phyloP scores from a whole-genome alignment of 495 filamentous ascomycete genomes.

The Penicillium roqueforti region DNA sequence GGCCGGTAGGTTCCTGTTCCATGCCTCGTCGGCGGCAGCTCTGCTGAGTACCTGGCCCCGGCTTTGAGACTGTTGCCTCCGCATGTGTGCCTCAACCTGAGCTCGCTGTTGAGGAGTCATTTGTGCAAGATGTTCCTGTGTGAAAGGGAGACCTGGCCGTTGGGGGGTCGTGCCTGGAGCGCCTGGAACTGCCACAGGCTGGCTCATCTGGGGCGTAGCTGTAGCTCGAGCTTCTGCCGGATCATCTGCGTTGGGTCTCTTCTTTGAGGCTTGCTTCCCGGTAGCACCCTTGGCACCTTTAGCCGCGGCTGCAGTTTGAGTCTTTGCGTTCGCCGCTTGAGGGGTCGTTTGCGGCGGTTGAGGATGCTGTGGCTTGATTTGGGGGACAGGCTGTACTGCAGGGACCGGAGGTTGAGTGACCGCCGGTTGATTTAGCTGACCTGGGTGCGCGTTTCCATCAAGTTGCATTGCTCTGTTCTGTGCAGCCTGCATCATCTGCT shows the following conservation, averaged over 20 bases:
- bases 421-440: constrained; percentile 34
- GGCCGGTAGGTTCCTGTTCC: constrained; percentile 35
- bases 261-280: constrained; percentile 42
- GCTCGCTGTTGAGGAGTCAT: constrained; percentile 49
- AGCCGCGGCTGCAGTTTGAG: constrained; percentile 18
- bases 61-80: constrained; percentile 32
- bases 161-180: constrained; percentile 17
- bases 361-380: constrained; percentile 22
- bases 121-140: constrained; percentile 49
- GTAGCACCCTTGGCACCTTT: constrained; percentile 28
- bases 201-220: constrained; percentile 36
- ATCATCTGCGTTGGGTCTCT: constrained; percentile 63
- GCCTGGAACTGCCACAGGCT: constrained; percentile 27
- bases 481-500: constrained; percentile 31
- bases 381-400: constrained; percentile 20
- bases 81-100: constrained; percentile 37
- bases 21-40: constrained; percentile 36
- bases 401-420: constrained; percentile 34
- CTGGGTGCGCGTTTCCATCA: constrained; percentile 21
- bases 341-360: constrained; percentile 20
- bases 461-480: constrained; percentile 28
- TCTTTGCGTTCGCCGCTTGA: constrained; percentile 19
- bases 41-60: constrained; percentile 26
- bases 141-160: constrained; percentile 36
- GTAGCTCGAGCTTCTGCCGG: constrained; percentile 45